Conservation (phyloP, 352 stramenopile genomes). For the Pythium rhizo-oryzae region DNA sequence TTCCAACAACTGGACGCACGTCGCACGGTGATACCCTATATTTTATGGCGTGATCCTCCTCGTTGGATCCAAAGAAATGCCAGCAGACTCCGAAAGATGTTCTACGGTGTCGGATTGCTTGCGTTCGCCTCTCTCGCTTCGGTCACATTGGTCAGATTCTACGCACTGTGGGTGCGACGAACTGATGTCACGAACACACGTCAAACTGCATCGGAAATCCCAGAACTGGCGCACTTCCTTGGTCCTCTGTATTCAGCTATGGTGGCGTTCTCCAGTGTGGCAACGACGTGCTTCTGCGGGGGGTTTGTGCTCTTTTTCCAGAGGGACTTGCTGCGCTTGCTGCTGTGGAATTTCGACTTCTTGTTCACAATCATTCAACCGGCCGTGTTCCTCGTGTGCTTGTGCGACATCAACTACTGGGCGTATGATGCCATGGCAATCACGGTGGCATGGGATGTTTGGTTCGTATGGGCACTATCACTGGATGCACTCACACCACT, state of each 20-base stretch:
- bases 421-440: not conserved
- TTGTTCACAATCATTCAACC: constrained; percentile 6
- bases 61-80: not conserved
- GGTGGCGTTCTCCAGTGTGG: not conserved
- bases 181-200: not conserved
- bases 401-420: constrained; percentile 17
- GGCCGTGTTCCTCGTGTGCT: not conserved
- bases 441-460: constrained; percentile 6
- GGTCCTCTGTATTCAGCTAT: not conserved
- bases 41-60: not conserved
- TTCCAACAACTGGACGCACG: not conserved
- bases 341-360: constrained; percentile 22
- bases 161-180: not conserved
- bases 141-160: not conserved
- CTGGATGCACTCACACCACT: constrained; percentile 12
- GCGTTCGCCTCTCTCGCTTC: not conserved
- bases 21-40: not conserved
- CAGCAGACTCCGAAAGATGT: not conserved
- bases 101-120: not conserved
- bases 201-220: not conserved
- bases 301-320: constrained; percentile 17
- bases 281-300: constrained; percentile 3
- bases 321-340: constrained; percentile 12
- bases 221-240: not conserved
- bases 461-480: constrained; percentile 6